A percentile compares a stretch with the other conserved stretches of the same genome.
Conservation (phyloP, 495 filamentous ascomycete species). For the Annulohypoxylon maeteangense region DNA sequence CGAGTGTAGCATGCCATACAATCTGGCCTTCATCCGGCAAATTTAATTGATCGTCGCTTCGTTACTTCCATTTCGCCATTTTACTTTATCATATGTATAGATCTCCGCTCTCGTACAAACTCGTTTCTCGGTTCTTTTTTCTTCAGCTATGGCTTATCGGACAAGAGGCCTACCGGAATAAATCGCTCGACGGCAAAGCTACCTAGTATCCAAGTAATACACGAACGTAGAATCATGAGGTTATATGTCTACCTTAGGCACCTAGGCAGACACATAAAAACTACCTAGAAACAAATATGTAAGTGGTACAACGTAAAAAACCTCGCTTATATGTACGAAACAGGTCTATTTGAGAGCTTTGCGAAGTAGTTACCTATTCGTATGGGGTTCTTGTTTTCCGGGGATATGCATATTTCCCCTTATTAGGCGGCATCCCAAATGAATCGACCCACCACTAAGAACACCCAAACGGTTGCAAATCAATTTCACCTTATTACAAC, state of each 20-base stretch:
- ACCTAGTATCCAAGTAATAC: no score
- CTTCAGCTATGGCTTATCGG: slow-evolving; percentile 5
- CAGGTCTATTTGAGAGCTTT: slow-evolving; percentile 5
- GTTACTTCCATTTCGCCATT: slow-evolving; percentile 27
- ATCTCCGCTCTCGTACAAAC: slow-evolving; percentile 20
- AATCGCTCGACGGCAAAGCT: neutral
- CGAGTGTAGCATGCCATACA: slow-evolving; percentile 17
- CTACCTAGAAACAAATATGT: slow-evolving; percentile 2
- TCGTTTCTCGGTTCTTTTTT: slow-evolving; percentile 14
- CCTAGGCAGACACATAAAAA: no score
- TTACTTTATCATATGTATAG: slow-evolving; percentile 23
- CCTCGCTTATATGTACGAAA: slow-evolving; percentile 11
- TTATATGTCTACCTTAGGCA: neutral
- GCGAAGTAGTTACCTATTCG: slow-evolving; percentile 33
- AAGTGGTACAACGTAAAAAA: neutral
- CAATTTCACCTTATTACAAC: slow-evolving; percentile 38
- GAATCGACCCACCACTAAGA: slow-evolving; percentile 41
- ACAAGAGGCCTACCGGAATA: slow-evolving; percentile 5
- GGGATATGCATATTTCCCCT: slow-evolving; percentile 44
- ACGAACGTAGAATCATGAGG: slow-evolving; percentile 2
- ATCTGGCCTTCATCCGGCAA: slow-evolving; percentile 41
- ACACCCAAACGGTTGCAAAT: slow-evolving; percentile 38
- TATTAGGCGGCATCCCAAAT: slow-evolving; percentile 47
- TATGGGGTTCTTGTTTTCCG: slow-evolving; percentile 36
- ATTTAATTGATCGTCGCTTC: slow-evolving; percentile 42